Base-by-base conservation (phyloP, 352 stramenopile genomes). In the Halophytophthora batemanensis region DNA sequence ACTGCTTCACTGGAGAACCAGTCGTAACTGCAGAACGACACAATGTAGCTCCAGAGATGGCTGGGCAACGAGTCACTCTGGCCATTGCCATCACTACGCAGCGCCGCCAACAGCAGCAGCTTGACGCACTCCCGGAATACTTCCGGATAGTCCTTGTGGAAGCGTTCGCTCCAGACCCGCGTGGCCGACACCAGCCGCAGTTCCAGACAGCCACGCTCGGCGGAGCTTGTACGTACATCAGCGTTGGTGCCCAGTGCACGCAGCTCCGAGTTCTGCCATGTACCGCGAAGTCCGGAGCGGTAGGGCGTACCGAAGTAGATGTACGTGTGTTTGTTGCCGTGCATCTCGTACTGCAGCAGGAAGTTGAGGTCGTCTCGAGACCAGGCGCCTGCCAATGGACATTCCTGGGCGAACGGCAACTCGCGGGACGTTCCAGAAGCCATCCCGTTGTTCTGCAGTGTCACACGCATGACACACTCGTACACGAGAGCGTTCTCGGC, bases 401-500 rank as follows among this genome's bases (percentile, higher is more conserved):
- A 85, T 33, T 77, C 61, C 51, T 84, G 74, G 2, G 64, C 59
- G 45, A 81, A 83, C 6, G 77, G 51, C n/a, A 81, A 37, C 37
- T 86, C 75, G 17, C 65, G 61, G 37, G 75, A 89, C 5, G 53
- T 68, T 0, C 77, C 77, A 1, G 54, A 61, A 8, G 84, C 47
- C 39, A 64, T 62, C 3, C 77, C 73, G 35, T 84, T 73, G 0
- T 29, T 41, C 35, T 70, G 46, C 7, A 89, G 59, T 7, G 53
- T 59, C 2, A 89, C 3, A 0, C 49, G 50, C 14, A 89, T 61
- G 2, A 35, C 25, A 38, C 72, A 89, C 45, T 81, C 66, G 56
- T 86, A 86, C 7, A 86, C 73, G 25, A 77, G 74, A 18, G 65
- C 61, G 31, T 80, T 86, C 41, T 75, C 66, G 8, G 67, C 74